These are phyloP conservation scores for Brachypodium distachyon DNA, from an alignment of 202 grass and related monocot species.

Conservation along the genomic window DNA sequence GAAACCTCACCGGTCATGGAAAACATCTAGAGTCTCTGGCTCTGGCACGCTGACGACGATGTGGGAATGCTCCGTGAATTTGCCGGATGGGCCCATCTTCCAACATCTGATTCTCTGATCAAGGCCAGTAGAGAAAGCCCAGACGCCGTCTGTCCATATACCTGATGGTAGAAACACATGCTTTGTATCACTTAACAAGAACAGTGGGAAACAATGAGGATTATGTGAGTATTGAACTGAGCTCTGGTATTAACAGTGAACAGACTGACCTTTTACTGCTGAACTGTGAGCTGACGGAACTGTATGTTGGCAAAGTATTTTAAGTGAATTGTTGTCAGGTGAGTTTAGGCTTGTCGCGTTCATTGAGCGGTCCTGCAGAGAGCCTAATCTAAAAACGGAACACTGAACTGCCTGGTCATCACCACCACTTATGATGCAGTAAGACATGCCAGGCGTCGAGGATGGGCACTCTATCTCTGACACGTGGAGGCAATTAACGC, in stretches of 20 bases:
- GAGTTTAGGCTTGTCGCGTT: neutral
- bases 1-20: slow-evolving; percentile 38
- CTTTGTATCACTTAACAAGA: neutral
- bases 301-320: slow-evolving; percentile 35
- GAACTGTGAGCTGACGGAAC: slow-evolving; percentile 65
- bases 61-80: slow-evolving; percentile 51
- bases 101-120: slow-evolving; percentile 90
- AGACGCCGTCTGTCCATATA: slow-evolving; percentile 75
- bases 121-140: slow-evolving; percentile 83
- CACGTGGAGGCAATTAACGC: slow-evolving; percentile 74
- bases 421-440: slow-evolving; percentile 63
- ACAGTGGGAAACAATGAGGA: neutral
- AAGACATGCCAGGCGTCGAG: slow-evolving; percentile 11
- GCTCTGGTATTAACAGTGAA: neutral
- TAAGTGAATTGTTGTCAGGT: slow-evolving; percentile 18
- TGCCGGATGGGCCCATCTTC: slow-evolving; percentile 24
- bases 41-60: slow-evolving; percentile 76
- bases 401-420: slow-evolving; percentile 82
- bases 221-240: neutral
- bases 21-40: slow-evolving; percentile 73
- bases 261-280: slow-evolving; percentile 72
- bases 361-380: neutral
- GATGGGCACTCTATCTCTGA: slow-evolving; percentile 23
- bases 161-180: slow-evolving; percentile 11
- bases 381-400: slow-evolving; percentile 41